These are phyloP conservation scores for Hypoxylon rubiginosum DNA, from an alignment of 2,329 filamentous ascomycete species.

Conservation along the genomic window DNA sequence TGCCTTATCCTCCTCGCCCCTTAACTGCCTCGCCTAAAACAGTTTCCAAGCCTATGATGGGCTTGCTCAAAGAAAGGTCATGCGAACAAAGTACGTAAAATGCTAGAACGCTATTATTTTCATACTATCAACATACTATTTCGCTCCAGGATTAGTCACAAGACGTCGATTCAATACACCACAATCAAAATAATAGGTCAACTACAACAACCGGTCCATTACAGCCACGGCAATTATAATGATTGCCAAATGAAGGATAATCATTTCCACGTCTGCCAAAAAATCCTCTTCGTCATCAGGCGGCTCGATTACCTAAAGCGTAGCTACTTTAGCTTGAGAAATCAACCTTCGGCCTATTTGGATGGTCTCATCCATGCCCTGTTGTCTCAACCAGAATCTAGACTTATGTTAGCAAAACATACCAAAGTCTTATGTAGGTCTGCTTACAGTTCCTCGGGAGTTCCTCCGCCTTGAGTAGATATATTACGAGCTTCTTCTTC, in stretches of 20 bases:
- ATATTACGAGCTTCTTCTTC: slow-evolving; percentile 72
- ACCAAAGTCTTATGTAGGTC: neutral
- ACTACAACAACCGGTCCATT: neutral
- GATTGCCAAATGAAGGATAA: neutral
- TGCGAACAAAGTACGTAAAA: neutral
- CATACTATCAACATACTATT: neutral
- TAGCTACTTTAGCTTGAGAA: slow-evolving; percentile 54
- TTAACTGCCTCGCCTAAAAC: neutral
- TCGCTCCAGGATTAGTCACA: neutral
- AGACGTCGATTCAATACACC: neutral
- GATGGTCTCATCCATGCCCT: slow-evolving; percentile 69
- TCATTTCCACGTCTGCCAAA: neutral
- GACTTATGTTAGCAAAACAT: slow-evolving; percentile 38
- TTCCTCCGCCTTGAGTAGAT: slow-evolving; percentile 64
- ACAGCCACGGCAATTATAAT: neutral
- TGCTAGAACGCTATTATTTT: neutral
- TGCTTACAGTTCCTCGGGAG: slow-evolving; percentile 65
- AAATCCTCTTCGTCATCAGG: neutral
- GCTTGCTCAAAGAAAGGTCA: neutral
- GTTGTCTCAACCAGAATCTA: slow-evolving; percentile 74
- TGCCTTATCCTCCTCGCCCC: neutral
- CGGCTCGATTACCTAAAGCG: slow-evolving; percentile 40
- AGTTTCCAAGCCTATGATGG: neutral
- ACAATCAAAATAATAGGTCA: neutral
- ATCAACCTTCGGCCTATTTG: slow-evolving; percentile 69